Evolutionary conservation across 768 basidiomycete genomes (phyloP), one percentile per base, ranked within the genome.

Genomic region (Trametes meyenii): DNA sequence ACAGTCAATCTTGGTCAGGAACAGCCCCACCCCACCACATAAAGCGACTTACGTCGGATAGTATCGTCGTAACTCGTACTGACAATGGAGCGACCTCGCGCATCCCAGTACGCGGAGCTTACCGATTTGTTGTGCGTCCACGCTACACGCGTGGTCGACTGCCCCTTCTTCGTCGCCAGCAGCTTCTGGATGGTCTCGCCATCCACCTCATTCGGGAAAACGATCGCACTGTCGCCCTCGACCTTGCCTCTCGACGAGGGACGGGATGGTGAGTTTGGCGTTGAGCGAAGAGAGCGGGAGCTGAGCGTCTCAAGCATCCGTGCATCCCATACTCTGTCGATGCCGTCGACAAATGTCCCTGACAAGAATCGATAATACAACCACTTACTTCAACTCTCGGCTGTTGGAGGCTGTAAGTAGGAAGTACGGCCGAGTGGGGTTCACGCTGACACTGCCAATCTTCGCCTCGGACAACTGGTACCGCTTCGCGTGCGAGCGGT

Each of bases 21-120:
- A 26, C 52, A 11, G 8, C n/a, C 13, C 21, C 46, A 21, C 36
- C 26, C 3, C 8, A 51, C 14, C 13, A 33, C n/a, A 36, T 21
- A 24, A 19, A 35, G 16, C 49, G 43, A 79, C 87, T 67, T 68
- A 93, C 92, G 67, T 67, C 90, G 79, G 38, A 94, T 64, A 2
- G 81, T 83, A 74, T 94, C 87, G 65, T 94, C 92, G 65, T 94
- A 94, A 70, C 87, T 87, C 5, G 92, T 94, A 72, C 90, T 92
- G 50, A 94, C 86, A 61, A 94, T 86, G 53, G 83, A 79, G 26
- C 89, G 82, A 3, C 92, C 92, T 58, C 87, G 78, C 2, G 91
- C 84, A 72, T 94, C 91, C 92, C 92, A 94, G 66, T 88, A 93
- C 0, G 89, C 92, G 16, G 92, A 86, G 63, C 87, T 93, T 46